Evolutionary conservation across 768 basidiomycete genomes (phyloP).

Genomic region (Tulasnella sp.): DNA sequence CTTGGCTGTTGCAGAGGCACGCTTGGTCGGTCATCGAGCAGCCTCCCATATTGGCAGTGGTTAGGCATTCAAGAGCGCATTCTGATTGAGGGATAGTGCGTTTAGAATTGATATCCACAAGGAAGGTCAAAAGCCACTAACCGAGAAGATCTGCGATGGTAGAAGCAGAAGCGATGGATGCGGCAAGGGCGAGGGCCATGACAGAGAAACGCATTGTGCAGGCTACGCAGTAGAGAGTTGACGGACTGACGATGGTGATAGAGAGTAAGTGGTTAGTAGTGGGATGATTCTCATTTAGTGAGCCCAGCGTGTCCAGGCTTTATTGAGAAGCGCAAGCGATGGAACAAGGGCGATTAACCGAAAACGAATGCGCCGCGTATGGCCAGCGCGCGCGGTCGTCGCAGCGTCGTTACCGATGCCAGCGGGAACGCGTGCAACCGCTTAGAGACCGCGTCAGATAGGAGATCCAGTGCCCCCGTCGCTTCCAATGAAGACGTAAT

Average conservation of each 20-base stretch:
- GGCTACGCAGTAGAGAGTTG: background rate
- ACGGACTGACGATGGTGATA: background rate
- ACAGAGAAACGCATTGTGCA: conserved; percentile 43
- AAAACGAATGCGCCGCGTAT: too few species aligned
- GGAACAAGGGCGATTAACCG: too few species aligned
- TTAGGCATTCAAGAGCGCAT: conserved; percentile 13
- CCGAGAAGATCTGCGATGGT: conserved; percentile 23
- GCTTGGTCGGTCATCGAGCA: conserved; percentile 41
- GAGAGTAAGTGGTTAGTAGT: background rate
- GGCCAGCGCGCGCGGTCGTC: too few species aligned
- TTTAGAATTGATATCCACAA: background rate
- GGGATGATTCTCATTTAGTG: too few species aligned
- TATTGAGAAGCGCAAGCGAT: too few species aligned
- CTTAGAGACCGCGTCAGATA: too few species aligned
- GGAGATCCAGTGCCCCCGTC: too few species aligned
- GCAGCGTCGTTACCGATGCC: too few species aligned
- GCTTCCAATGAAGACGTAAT: too few species aligned
- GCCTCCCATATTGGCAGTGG: conserved; percentile 24
- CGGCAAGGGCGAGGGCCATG: conserved; percentile 31
- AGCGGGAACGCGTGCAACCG: too few species aligned
- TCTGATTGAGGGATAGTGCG: background rate
- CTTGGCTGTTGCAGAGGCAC: conserved; percentile 45
- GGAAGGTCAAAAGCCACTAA: background rate
- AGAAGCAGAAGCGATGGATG: conserved; percentile 31
- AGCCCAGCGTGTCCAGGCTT: too few species aligned